phyloP scores from a whole-genome alignment of 768 basidiomycete species.

The Daedaleopsis nitida region DNA sequence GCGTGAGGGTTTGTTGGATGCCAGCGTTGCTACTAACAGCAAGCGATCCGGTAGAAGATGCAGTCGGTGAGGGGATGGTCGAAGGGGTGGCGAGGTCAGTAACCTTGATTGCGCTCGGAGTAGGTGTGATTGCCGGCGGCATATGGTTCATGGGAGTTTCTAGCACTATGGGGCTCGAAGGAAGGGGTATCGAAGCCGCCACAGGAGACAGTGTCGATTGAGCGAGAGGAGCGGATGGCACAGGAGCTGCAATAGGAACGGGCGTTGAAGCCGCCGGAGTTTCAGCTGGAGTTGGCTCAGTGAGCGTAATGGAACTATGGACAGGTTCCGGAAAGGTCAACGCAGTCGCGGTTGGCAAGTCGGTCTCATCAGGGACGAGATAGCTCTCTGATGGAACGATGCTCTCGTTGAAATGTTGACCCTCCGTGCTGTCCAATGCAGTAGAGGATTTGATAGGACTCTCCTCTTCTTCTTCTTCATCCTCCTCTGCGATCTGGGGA shows the following conservation, averaged over 20 bases:
- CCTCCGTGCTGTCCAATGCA: not conserved
- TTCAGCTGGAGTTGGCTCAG: conserved; percentile 17
- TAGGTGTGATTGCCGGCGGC: conserved; percentile 11
- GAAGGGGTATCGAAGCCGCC: not conserved
- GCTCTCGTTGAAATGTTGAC: conserved; percentile 12
- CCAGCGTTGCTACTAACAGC: conserved; percentile 26
- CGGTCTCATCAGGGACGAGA: conserved; percentile 33
- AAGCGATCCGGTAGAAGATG: conserved; percentile 22
- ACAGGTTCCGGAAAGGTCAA: conserved; percentile 26
- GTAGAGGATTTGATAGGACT: not conserved
- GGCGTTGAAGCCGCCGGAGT: not conserved
- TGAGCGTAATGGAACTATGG: not conserved
- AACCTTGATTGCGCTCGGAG: conserved; percentile 21
- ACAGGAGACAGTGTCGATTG: not conserved
- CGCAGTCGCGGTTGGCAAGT: conserved; percentile 32
- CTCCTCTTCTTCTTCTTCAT: conserved; percentile 57
- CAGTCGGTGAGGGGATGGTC: conserved; percentile 24
- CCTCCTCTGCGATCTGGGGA: conserved; percentile 70
- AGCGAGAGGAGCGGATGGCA: not conserved
- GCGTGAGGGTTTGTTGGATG: conserved; percentile 29
- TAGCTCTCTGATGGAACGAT: conserved; percentile 35
- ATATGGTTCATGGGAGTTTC: conserved; percentile 3
- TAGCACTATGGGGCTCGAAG: conserved; percentile 11
- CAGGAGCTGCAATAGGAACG: not conserved
- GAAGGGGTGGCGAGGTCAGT: conserved; percentile 17